These are phyloP conservation scores for Mycena rebaudengoi DNA, from an alignment of 768 basidiomycete genomes.

Conservation along the genomic window DNA sequence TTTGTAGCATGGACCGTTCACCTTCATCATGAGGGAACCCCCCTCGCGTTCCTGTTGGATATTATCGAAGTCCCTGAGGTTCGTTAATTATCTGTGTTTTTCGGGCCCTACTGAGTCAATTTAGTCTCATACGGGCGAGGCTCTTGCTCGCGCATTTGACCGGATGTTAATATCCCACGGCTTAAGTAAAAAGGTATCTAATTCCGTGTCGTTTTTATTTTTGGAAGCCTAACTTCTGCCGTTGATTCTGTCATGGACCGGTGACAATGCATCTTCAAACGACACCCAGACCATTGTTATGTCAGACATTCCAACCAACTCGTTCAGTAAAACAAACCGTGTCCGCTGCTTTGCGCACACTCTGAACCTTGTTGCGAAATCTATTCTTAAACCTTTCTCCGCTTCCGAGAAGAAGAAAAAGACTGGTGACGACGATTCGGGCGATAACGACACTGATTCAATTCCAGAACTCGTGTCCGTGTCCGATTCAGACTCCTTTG, in stretches of 20 bases:
- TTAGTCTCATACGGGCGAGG: conserved; percentile 42
- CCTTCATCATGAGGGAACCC: conserved; percentile 38
- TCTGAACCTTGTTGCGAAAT: conserved; percentile 13
- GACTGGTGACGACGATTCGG: neutral
- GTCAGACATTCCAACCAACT: neutral
- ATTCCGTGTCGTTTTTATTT: neutral
- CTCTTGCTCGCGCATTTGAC: conserved; percentile 44
- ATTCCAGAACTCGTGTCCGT: no score
- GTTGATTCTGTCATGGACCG: conserved; percentile 13
- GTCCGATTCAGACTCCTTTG: no score
- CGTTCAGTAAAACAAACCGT: neutral
- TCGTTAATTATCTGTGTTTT: neutral
- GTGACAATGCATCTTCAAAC: conserved; percentile 20
- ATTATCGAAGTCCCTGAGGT: conserved; percentile 45
- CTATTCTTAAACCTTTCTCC: conserved; percentile 9
- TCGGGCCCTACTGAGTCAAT: neutral
- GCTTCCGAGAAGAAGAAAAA: conserved; percentile 8
- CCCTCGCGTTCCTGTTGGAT: conserved; percentile 41
- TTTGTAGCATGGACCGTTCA: conserved; percentile 43
- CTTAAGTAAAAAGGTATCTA: conserved; percentile 43
- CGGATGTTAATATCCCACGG: conserved; percentile 45
- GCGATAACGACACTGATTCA: no score
- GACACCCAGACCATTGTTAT: conserved; percentile 14
- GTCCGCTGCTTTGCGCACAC: conserved; percentile 21
- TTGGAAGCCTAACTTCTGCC: no score